These are phyloP conservation scores for Sclerotiophoma versabilis DNA, from an alignment of 2,329 filamentous ascomycete species.

Conservation along the genomic window DNA sequence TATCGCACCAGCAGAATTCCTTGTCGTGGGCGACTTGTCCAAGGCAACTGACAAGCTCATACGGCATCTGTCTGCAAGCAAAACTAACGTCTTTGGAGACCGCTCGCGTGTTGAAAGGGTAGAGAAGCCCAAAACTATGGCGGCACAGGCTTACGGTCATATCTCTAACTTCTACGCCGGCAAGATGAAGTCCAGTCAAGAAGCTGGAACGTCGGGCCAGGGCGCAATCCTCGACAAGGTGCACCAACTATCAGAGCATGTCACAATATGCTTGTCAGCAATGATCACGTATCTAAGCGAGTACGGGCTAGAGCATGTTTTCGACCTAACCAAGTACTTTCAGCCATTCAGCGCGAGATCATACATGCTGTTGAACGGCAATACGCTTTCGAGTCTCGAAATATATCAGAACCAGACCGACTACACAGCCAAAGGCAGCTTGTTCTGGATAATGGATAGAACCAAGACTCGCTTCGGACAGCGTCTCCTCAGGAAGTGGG, in stretches of 20 bases:
- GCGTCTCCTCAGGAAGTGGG: constrained; percentile 89
- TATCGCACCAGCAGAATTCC: constrained; percentile 92
- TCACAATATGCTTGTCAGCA: constrained; percentile 90
- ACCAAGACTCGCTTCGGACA: constrained; percentile 90
- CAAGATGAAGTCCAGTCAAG: constrained; percentile 68
- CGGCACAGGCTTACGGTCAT: constrained; percentile 84
- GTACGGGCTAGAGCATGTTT: constrained; percentile 93
- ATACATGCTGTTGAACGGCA: constrained; percentile 96
- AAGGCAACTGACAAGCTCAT: constrained; percentile 92
- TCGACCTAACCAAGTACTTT: constrained; percentile 96
- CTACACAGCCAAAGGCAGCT: constrained; percentile 80
- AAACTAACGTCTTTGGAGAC: constrained; percentile 89
- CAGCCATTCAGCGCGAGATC: constrained; percentile 92
- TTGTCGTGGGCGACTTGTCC: constrained; percentile 89
- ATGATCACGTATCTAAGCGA: constrained; percentile 95
- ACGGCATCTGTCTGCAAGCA: constrained; percentile 86
- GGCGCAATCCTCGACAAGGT: constrained; percentile 81
- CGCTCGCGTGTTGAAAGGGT: constrained; percentile 84
- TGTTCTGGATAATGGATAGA: constrained; percentile 95
- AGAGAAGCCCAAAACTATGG: constrained; percentile 78
- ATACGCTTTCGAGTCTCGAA: constrained; percentile 90
- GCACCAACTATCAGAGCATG: constrained; percentile 80
- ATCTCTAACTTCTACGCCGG: constrained; percentile 92
- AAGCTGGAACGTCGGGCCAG: constrained; percentile 43
- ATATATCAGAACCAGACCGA: constrained; percentile 96